A percentile compares a stretch with the other conserved stretches of the same genome.
Conservation (phyloP, 495 filamentous ascomycete species). For the Astrocystis sublimbata region DNA sequence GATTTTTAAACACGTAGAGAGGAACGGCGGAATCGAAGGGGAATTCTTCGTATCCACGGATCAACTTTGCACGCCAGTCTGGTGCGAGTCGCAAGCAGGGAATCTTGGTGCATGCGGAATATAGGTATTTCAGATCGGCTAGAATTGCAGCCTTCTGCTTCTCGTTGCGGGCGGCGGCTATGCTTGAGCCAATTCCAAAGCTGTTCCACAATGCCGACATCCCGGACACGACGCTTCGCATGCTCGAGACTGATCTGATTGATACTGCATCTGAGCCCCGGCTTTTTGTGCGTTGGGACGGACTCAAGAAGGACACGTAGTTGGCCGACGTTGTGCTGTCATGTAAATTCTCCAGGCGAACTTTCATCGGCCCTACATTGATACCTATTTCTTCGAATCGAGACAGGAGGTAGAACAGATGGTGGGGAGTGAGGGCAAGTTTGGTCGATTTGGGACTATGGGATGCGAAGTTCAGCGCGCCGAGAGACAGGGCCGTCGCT, state of each 20-base stretch:
- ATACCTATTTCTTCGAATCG: constrained; percentile 92
- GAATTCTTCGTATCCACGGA: constrained; percentile 94
- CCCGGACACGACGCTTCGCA: constrained; percentile 94
- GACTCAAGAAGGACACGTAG: constrained; percentile 93
- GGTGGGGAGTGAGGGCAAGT: constrained; percentile 92
- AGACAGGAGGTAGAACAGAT: constrained; percentile 93
- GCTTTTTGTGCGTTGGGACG: constrained; percentile 71
- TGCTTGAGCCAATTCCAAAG: constrained; percentile 74
- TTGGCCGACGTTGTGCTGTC: constrained; percentile 80
- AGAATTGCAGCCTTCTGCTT: constrained; percentile 82
- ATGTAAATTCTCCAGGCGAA: constrained; percentile 91
- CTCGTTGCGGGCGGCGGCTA: constrained; percentile 75
- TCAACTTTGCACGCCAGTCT: constrained; percentile 83
- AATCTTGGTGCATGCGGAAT: constrained; percentile 98
- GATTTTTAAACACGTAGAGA: constrained; percentile 91
- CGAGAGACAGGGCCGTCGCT: constrained; percentile 81
- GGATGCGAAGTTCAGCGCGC: constrained; percentile 79
- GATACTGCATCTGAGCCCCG: constrained; percentile 82
- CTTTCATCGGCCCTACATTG: constrained; percentile 90
- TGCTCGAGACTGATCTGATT: constrained; percentile 92
- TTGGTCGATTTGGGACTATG: constrained; percentile 84
- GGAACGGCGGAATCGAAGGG: constrained; percentile 98
- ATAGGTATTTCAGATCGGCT: constrained; percentile 89
- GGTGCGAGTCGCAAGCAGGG: constrained; percentile 85
- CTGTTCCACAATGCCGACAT: constrained; percentile 92